These are phyloP conservation scores for Herpetospermum pedunculosum DNA, from an alignment of 306 rosid species.

Conservation along the genomic window DNA sequence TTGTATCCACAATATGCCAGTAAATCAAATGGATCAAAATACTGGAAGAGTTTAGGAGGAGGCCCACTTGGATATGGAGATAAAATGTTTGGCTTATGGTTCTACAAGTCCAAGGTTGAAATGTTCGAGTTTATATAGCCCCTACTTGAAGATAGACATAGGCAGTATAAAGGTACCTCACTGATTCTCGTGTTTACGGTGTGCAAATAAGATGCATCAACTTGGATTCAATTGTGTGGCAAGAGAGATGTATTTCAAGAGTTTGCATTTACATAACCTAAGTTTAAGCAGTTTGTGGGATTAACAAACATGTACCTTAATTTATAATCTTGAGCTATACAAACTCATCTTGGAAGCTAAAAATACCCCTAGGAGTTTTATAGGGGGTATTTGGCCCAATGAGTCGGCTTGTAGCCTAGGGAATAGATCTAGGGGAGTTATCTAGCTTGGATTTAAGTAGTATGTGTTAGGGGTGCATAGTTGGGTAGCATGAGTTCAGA, in stretches of 20 bases:
- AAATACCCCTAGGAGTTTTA: not conserved
- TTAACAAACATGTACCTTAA: not conserved
- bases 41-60: not conserved
- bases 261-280: not conserved
- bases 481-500: no score
- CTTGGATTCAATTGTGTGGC: not conserved
- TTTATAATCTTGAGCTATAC: not conserved
- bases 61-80: not conserved
- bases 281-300: not conserved
- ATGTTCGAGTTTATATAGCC: not conserved
- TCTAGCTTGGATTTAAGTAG: no score
- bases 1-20: not conserved
- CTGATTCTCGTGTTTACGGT: not conserved
- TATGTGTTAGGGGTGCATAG: no score
- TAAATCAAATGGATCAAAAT: not conserved
- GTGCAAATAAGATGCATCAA: not conserved
- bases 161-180: not conserved
- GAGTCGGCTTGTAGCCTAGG: no score
- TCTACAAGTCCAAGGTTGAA: not conserved
- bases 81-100: not conserved
- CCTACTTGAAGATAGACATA: not conserved
- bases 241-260: not conserved
- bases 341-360: not conserved
- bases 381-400: not conserved
- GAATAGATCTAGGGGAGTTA: no score